Conservation (phyloP, 805 yeast genomes). For the Ogataea minuta region DNA sequence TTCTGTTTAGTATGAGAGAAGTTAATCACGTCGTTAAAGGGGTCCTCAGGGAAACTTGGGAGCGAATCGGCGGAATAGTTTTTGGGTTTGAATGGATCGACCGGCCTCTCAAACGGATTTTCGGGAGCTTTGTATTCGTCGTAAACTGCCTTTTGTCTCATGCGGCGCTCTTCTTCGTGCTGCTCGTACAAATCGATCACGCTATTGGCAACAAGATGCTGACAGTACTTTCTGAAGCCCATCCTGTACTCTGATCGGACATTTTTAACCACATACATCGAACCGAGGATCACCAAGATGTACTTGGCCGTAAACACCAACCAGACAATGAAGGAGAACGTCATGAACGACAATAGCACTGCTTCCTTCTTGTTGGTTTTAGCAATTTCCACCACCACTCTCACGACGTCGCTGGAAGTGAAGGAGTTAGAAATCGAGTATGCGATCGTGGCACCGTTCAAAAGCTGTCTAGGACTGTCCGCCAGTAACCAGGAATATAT, state of each 20-base stretch:
- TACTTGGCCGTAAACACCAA: constrained; percentile 47
- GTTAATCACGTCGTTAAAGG: constrained; percentile 10
- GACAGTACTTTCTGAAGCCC: constrained; percentile 24
- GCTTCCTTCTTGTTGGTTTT: constrained; percentile 61
- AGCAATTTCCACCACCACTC: constrained; percentile 58
- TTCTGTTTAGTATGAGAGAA: constrained; percentile 3
- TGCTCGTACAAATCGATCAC: constrained; percentile 28
- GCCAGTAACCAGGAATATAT: constrained; percentile 62
- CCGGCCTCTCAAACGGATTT: constrained; percentile 1
- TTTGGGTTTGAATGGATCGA: background rate
- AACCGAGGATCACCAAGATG: constrained; percentile 21
- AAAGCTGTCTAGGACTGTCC: constrained; percentile 84
- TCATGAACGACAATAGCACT: constrained; percentile 71
- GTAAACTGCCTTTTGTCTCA: constrained; percentile 17
- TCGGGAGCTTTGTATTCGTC: background rate
- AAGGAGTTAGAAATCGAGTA: constrained; percentile 46
- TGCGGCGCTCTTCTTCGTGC: constrained; percentile 19
- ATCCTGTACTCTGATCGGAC: constrained; percentile 9
- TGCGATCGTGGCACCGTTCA: constrained; percentile 71
- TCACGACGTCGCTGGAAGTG: constrained; percentile 38
- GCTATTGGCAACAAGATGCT: constrained; percentile 28
- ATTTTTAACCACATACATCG: constrained; percentile 21
- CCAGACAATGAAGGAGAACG: constrained; percentile 74
- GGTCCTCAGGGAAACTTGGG: constrained; percentile 8
- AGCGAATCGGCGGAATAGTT: constrained; percentile 1